Conservation (phyloP, 2,329 filamentous ascomycete genomes). For the Colletotrichum sojae region DNA sequence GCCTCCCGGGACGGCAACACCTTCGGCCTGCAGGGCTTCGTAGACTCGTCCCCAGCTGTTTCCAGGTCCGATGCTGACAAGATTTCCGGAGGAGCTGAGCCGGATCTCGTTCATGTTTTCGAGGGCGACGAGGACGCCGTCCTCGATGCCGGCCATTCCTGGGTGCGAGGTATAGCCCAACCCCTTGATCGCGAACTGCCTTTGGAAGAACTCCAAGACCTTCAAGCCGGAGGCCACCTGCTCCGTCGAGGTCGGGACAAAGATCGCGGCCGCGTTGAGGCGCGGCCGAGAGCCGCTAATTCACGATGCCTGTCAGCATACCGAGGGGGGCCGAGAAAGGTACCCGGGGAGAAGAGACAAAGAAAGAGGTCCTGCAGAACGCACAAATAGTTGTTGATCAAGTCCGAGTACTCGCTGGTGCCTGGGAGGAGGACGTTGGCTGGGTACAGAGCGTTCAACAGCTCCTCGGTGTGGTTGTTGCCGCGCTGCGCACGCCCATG, state of each 20-base stretch:
- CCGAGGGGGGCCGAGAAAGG: no score
- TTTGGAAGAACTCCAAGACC: not conserved
- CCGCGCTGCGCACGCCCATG: not conserved
- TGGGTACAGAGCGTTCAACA: not conserved
- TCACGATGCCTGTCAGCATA: no score
- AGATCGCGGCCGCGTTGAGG: not conserved
- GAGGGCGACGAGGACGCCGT: not conserved
- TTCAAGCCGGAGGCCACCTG: constrained; percentile 3
- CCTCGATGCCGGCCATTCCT: not conserved
- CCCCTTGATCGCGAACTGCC: not conserved
- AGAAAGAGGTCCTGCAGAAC: not conserved
- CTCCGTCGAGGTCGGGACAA: not conserved
- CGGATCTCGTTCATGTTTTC: not conserved
- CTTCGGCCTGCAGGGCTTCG: not conserved
- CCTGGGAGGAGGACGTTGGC: not conserved
- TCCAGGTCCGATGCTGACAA: not conserved
- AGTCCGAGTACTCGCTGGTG: not conserved
- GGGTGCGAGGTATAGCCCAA: not conserved
- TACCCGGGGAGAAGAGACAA: not conserved
- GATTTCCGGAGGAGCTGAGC: not conserved
- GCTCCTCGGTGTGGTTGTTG: constrained; percentile 5
- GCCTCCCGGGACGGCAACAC: constrained; percentile 1
- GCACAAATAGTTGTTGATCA: not conserved
- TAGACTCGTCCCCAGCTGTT: constrained; percentile 3
- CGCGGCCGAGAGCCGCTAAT: not conserved